These are phyloP conservation scores for Globisporangium cylindrosporum DNA, from an alignment of 352 stramenopile genomes.

Conservation along the genomic window DNA sequence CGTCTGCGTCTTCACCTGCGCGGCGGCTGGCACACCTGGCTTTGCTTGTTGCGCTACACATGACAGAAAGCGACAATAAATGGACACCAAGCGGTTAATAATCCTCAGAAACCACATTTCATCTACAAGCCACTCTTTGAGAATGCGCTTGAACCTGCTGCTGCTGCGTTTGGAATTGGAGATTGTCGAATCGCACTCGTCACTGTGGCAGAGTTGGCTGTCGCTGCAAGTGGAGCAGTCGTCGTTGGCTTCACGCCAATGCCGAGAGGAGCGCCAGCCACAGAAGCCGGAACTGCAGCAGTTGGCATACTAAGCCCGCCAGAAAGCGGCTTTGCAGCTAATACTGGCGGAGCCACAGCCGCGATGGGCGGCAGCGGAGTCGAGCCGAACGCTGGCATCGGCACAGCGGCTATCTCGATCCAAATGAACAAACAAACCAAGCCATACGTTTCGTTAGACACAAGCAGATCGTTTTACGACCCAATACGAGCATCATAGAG, in stretches of 20 bases:
- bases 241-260: conserved; percentile 11
- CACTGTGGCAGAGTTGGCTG: not conserved
- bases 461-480: not conserved
- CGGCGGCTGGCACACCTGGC: not conserved
- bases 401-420: conserved; percentile 1
- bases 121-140: not conserved
- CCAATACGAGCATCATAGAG: not conserved
- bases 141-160: not conserved
- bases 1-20: conserved; percentile 35
- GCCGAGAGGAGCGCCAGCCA: conserved; percentile 8
- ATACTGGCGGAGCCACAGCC: not conserved
- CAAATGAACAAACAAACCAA: not conserved
- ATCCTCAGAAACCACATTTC: not conserved
- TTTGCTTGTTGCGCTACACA: not conserved
- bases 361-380: conserved; percentile 20
- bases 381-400: conserved; percentile 38
- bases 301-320: conserved; percentile 16
- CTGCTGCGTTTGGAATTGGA: not conserved
- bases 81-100: not conserved
- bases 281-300: not conserved
- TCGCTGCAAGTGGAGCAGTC: not conserved
- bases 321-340: conserved; percentile 3
- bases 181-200: conserved; percentile 1
- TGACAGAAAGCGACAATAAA: not conserved
- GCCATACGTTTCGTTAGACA: not conserved